Evolutionary conservation across 352 stramenopile species (phyloP).

Genomic region (Globisporangium heterothallicum): DNA sequence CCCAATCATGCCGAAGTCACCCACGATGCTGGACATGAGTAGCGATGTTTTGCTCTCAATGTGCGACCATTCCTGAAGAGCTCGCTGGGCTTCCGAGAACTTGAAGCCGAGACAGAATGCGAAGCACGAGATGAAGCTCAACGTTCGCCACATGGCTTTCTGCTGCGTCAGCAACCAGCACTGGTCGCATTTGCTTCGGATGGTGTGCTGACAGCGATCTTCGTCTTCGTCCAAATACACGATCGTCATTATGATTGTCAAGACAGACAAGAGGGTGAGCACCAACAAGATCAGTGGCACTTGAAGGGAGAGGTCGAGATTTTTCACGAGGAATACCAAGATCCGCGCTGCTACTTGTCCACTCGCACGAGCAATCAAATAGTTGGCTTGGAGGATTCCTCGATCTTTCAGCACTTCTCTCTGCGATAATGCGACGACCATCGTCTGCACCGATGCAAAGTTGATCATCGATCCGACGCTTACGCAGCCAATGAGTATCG

Average conservation of each 20-base stretch:
- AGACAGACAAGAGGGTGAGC: conserved; percentile 5
- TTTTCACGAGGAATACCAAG: conserved; percentile 8
- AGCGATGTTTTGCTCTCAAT: conserved; percentile 17
- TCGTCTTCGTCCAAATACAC: conserved; percentile 10
- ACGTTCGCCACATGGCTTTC: conserved; percentile 18
- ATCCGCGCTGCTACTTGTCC: conserved; percentile 11
- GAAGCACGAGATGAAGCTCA: conserved; percentile 15
- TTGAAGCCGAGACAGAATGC: conserved; percentile 19
- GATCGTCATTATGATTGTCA: conserved; percentile 4
- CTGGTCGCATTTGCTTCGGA: background rate
- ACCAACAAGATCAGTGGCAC: conserved; percentile 12
- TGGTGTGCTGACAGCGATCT: background rate
- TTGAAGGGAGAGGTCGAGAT: background rate
- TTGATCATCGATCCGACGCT: conserved; percentile 20
- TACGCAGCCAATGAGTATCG: conserved; percentile 9
- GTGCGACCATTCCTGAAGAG: conserved; percentile 27
- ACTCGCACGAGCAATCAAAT: conserved; percentile 10
- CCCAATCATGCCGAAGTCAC: conserved; percentile 30
- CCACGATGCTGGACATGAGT: conserved; percentile 24
- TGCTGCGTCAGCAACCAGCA: conserved; percentile 21
- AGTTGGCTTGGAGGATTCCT: conserved; percentile 15
- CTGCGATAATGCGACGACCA: conserved; percentile 15
- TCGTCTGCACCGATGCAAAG: conserved; percentile 17
- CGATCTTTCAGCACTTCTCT: conserved; percentile 11
- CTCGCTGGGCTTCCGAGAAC: conserved; percentile 12